phyloP scores from a whole-genome alignment of 2,329 filamentous ascomycete genomes.

The Chaetomium sp. region DNA sequence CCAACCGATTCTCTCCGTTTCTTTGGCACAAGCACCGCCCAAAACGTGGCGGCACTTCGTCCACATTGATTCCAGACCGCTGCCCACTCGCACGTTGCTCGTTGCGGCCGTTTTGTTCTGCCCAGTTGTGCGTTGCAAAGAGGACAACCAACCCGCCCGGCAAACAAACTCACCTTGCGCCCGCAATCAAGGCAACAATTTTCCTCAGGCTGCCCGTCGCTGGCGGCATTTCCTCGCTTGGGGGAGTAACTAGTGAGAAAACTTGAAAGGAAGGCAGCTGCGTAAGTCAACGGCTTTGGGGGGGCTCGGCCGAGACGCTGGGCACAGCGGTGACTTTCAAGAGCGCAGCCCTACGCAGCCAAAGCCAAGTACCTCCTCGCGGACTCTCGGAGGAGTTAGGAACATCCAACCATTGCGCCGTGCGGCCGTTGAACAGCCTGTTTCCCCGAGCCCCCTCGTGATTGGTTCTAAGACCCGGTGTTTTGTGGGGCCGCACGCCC shows the following conservation, averaged over 20 bases:
- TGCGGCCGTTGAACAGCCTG: constrained; percentile 19
- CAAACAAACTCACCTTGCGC: not conserved
- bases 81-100: not conserved
- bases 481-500: not conserved
- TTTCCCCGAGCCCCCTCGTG: constrained; percentile 11
- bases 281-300: too few relatives aligned
- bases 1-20: constrained; percentile 11
- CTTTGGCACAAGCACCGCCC: constrained; percentile 6
- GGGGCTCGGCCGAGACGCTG: not conserved
- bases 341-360: not conserved
- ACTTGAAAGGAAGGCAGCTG: not conserved
- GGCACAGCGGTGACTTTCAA: not conserved
- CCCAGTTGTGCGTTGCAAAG: not conserved
- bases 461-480: constrained; percentile 9
- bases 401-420: constrained; percentile 10
- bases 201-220: too few relatives aligned
- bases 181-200: too few relatives aligned
- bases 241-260: too few relatives aligned
- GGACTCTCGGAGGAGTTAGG: not conserved
- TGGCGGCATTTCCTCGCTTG: too few relatives aligned
- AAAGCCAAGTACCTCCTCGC: not conserved
- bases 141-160: not conserved
- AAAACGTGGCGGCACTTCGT: not conserved
- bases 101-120: too few relatives aligned
- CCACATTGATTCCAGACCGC: not conserved